Evolutionary conservation across 768 basidiomycete species (phyloP).

Genomic region (Royoungia palumana): DNA sequence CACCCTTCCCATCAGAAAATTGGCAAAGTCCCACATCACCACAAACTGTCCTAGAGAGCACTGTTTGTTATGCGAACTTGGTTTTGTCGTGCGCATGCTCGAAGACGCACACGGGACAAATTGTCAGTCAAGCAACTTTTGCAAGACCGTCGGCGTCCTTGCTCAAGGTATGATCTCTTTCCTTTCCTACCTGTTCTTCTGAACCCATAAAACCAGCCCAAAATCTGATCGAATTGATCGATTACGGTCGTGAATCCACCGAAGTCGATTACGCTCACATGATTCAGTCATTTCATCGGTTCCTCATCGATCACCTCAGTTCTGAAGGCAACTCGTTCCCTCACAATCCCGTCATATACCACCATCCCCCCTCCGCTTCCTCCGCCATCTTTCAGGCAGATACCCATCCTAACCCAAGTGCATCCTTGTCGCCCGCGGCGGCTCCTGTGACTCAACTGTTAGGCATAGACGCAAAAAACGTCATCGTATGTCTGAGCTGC

Average conservation of each 20-base stretch:
- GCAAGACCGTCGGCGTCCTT: constrained; percentile 85
- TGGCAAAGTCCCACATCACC: constrained; percentile 91
- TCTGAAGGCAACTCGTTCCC: constrained; percentile 67
- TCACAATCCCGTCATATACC: constrained; percentile 54
- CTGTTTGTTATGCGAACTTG: constrained; percentile 92
- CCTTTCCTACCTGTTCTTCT: neutral
- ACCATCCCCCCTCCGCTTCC: constrained; percentile 15
- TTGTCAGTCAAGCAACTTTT: constrained; percentile 97
- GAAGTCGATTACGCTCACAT: constrained; percentile 79
- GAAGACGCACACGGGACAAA: constrained; percentile 93
- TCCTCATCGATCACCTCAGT: constrained; percentile 81
- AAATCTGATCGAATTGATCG: constrained; percentile 85
- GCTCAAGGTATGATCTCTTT: constrained; percentile 64
- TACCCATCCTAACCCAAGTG: constrained; percentile 8
- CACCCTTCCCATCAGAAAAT: constrained; percentile 63
- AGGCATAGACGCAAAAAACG: constrained; percentile 74
- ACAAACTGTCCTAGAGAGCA: constrained; percentile 87
- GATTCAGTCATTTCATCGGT: constrained; percentile 95
- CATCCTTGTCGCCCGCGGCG: constrained; percentile 37
- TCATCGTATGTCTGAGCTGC: constrained; percentile 74
- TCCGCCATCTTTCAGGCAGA: constrained; percentile 17
- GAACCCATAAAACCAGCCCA: constrained; percentile 40
- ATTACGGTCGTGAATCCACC: constrained; percentile 75
- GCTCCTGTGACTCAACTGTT: constrained; percentile 85
- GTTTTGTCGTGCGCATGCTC: constrained; percentile 92